These are phyloP conservation scores for Apiotrichum siamense DNA, from an alignment of 1,284 basidiomycete genomes.

Conservation along the genomic window DNA sequence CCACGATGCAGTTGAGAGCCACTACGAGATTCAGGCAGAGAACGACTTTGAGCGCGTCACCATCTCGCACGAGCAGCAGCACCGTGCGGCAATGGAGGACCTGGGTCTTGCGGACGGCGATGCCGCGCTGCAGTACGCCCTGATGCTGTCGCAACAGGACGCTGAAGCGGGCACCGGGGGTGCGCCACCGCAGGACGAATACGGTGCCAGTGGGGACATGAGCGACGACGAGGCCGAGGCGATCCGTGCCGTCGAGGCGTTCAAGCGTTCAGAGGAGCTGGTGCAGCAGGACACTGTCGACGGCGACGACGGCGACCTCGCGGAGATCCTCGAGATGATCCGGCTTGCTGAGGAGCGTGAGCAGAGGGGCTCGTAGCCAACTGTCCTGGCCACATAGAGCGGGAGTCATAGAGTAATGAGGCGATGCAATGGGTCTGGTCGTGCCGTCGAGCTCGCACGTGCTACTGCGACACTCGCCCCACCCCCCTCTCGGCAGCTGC, in stretches of 20 bases:
- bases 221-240: conserved; percentile 15
- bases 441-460: too few relatives aligned
- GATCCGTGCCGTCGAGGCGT: conserved; percentile 10
- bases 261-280: conserved; percentile 4
- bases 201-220: not conserved
- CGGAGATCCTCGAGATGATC: conserved; percentile 31
- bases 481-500: too few relatives aligned
- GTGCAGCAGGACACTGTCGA: conserved; percentile 26
- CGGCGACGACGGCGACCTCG: too few relatives aligned
- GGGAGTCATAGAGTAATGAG: too few relatives aligned
- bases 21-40: conserved; percentile 25
- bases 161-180: not conserved
- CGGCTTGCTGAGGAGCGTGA: conserved; percentile 21
- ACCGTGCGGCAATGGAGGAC: conserved; percentile 27
- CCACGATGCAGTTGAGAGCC: conserved; percentile 26
- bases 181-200: not conserved
- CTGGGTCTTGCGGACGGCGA: conserved; percentile 36
- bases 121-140: conserved; percentile 37
- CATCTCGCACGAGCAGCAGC: conserved; percentile 17
- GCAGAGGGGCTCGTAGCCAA: not conserved
- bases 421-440: too few relatives aligned
- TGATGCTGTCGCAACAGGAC: conserved; percentile 36
- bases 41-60: conserved; percentile 17
- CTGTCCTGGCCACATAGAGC: too few relatives aligned
- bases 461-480: too few relatives aligned